Conservation (phyloP, 208 protist genomes). For the Kentomonas sorsogonicus region DNA sequence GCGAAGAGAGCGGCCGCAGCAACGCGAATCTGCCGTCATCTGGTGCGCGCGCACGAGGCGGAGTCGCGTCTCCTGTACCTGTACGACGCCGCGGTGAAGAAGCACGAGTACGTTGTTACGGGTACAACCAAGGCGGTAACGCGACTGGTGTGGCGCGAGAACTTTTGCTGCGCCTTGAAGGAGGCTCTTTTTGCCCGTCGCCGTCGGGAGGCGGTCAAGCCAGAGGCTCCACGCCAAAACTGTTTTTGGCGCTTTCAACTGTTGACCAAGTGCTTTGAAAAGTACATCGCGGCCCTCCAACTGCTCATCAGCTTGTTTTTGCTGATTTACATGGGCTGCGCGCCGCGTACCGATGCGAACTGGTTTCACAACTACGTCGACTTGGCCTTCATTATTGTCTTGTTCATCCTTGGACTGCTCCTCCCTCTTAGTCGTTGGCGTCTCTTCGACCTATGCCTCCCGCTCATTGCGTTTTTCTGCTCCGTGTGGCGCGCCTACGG, state of each 20-base stretch:
- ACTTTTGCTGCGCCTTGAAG: conserved; percentile 62
- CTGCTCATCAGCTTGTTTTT: conserved; percentile 39
- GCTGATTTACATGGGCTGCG: conserved; percentile 54
- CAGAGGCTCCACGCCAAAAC: conserved; percentile 7
- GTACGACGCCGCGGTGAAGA: too few species aligned
- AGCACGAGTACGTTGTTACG: background rate
- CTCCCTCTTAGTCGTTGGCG: conserved; percentile 36
- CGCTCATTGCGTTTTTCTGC: conserved; percentile 39
- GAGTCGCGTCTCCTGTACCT: too few species aligned
- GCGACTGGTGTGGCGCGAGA: conserved; percentile 65
- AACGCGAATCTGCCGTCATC: too few species aligned
- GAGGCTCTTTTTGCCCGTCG: conserved; percentile 38
- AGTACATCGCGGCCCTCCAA: conserved; percentile 38
- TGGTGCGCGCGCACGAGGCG: too few species aligned
- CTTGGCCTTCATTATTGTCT: conserved; percentile 37
- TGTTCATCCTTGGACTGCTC: conserved; percentile 26
- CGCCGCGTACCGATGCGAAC: conserved; percentile 21
- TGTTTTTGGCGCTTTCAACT: conserved; percentile 18
- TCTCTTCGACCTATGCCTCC: conserved; percentile 38
- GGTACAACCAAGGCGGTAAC: conserved; percentile 45
- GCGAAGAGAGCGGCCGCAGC: too few species aligned
- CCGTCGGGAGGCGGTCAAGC: conserved; percentile 9
- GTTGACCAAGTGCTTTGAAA: conserved; percentile 11
- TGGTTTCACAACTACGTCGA: conserved; percentile 41
- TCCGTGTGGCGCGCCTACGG: conserved; percentile 26